phyloP scores from a whole-genome alignment of 176 grass and related monocot species.

The Tuctoria greenei region DNA sequence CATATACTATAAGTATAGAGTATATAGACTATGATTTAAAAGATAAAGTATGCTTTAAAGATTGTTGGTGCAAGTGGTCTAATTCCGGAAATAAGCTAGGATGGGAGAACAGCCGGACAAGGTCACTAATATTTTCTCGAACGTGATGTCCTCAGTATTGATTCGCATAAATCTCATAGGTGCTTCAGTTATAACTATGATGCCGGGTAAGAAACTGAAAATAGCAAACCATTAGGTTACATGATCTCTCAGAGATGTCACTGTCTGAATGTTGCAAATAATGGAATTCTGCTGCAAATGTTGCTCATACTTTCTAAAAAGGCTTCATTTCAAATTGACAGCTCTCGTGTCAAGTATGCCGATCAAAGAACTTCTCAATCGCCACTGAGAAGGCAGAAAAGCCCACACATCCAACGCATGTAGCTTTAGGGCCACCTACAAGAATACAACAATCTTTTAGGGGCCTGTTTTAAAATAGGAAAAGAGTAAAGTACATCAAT shows the following conservation, averaged over 20 bases:
- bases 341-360: conserved; percentile 57
- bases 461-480: conserved; percentile 6
- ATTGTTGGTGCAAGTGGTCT: no score
- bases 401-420: conserved; percentile 82
- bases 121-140: no score
- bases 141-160: not conserved
- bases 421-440: conserved; percentile 87
- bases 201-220: not conserved
- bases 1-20: no score
- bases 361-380: conserved; percentile 94
- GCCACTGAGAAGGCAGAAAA: conserved; percentile 89
- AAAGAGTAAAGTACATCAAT: no score
- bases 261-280: conserved; percentile 29
- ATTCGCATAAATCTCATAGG: not conserved
- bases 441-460: conserved; percentile 34
- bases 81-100: no score
- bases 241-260: conserved; percentile 8
- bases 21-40: no score
- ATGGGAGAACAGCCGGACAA: not conserved
- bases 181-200: conserved; percentile 7
- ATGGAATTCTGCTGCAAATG: not conserved
- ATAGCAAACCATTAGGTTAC: conserved; percentile 7
- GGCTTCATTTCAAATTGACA: conserved; percentile 1
- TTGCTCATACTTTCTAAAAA: conserved; percentile 29
- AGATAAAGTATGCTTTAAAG: no score